A percentile compares a stretch with the other conserved stretches of the same genome.
Conservation (phyloP, 257 asterid species). For the Forsythia viridissima region DNA sequence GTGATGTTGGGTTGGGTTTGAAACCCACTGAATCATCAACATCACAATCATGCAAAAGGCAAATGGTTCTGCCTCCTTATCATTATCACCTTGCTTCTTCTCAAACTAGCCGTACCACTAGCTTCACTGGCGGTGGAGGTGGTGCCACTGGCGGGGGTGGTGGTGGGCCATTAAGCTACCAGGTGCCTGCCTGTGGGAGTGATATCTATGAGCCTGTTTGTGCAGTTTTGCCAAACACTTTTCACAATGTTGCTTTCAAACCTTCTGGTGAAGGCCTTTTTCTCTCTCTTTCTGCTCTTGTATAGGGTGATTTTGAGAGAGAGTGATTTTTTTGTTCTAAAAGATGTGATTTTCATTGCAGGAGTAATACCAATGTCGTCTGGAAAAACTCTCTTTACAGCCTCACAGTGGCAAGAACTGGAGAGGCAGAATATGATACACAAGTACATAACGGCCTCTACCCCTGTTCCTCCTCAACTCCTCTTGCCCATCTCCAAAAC, state of each 20-base stretch:
- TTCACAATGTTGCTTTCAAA: background rate
- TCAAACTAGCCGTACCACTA: background rate
- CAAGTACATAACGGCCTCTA: conserved; percentile 53
- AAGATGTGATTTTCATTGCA: conserved; percentile 3
- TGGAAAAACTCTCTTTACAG: conserved; percentile 53
- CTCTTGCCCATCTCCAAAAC: conserved; percentile 18
- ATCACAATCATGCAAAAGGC: background rate
- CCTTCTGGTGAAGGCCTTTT: conserved; percentile 26
- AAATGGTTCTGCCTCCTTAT: conserved; percentile 1
- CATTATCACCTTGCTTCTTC: conserved; percentile 6
- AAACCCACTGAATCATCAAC: conserved; percentile 29
- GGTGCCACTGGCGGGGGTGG: conserved; percentile 24
- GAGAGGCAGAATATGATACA: conserved; percentile 62
- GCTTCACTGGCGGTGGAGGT: conserved; percentile 21
- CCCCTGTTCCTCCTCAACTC: conserved; percentile 65
- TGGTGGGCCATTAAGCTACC: conserved; percentile 31
- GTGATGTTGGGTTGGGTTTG: conserved; percentile 52
- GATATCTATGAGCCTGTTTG: background rate
- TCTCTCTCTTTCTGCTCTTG: conserved; percentile 3
- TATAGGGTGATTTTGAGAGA: no score
- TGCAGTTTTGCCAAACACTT: conserved; percentile 24
- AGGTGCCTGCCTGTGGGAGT: no score
- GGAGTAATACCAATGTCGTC: conserved; percentile 12
- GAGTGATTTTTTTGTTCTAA: background rate
- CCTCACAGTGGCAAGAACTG: conserved; percentile 60